phyloP scores from a whole-genome alignment of 345 rosid genomes.

The Ricinus communis region DNA sequence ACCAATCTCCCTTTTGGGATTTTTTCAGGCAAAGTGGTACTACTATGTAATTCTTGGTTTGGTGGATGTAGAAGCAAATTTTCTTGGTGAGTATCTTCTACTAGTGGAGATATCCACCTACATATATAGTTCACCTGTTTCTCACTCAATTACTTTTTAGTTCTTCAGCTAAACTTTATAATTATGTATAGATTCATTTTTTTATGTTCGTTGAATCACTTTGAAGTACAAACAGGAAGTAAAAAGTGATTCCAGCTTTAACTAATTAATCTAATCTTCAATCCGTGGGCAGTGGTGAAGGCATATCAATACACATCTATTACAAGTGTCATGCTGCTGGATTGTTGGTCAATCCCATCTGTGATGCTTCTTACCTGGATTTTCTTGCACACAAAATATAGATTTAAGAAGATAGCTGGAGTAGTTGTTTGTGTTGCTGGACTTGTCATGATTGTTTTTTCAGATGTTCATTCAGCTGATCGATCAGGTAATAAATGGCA shows the following conservation, averaged over 20 bases:
- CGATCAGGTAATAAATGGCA: conserved; percentile 52
- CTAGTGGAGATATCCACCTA: neutral
- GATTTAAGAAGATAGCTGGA: conserved; percentile 72
- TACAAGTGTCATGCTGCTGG: conserved; percentile 90
- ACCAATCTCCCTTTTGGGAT: conserved; percentile 15
- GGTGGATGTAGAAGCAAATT: conserved; percentile 85
- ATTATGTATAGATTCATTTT: neutral
- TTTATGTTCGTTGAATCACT: neutral
- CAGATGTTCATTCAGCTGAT: conserved; percentile 82
- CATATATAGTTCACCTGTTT: neutral
- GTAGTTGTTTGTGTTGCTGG: conserved; percentile 77
- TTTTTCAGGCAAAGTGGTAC: conserved; percentile 86
- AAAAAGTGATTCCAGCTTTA: conserved; percentile 8
- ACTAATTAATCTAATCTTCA: conserved; percentile 14
- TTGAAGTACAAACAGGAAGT: neutral
- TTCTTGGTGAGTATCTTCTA: conserved; percentile 63
- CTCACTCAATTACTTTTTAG: neutral
- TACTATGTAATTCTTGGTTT: conserved; percentile 66
- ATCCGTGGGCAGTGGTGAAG: conserved; percentile 68
- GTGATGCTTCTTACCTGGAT: conserved; percentile 83
- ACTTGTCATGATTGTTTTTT: conserved; percentile 76
- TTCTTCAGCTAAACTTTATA: neutral
- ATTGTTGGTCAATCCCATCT: conserved; percentile 91
- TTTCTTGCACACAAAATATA: conserved; percentile 75
- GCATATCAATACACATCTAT: conserved; percentile 85